Percentiles rank a stretch among this genome's conserved stretches.
phyloP scores from a whole-genome alignment of 1,284 basidiomycete genomes.

The Cronartium ribicola region DNA sequence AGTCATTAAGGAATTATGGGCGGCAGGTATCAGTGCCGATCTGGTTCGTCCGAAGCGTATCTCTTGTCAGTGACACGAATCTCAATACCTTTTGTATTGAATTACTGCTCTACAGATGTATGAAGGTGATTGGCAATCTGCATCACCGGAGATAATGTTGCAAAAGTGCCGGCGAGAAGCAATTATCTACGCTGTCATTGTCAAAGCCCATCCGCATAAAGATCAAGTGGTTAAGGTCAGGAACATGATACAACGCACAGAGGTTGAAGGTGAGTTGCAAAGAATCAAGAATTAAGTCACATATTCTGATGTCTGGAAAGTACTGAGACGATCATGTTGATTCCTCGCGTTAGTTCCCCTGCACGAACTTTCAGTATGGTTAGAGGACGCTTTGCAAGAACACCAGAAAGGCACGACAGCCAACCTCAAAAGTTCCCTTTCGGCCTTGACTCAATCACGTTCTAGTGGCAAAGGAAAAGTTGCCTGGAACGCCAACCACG shows the following conservation, averaged over 20 bases:
- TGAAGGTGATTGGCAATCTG: slow-evolving; percentile 24
- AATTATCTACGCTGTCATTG: slow-evolving; percentile 36
- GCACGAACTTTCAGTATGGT: slow-evolving; percentile 24
- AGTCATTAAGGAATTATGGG: slow-evolving; percentile 71
- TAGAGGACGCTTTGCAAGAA: slow-evolving; percentile 32
- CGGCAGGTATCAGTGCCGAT: slow-evolving; percentile 74
- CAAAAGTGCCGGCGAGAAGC: slow-evolving; percentile 37
- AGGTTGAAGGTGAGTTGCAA: slow-evolving; percentile 22
- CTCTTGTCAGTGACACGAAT: no score
- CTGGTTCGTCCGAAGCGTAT: slow-evolving; percentile 64
- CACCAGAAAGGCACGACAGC: slow-evolving; percentile 13
- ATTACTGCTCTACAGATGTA: slow-evolving; percentile 13
- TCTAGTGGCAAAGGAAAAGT: slow-evolving; percentile 20
- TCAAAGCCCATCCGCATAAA: slow-evolving; percentile 39
- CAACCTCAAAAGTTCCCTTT: slow-evolving; percentile 13
- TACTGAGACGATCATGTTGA: no score
- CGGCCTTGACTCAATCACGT: neutral
- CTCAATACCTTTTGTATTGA: neutral
- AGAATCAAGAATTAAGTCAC: neutral
- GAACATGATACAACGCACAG: slow-evolving; percentile 30
- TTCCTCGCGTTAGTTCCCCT: slow-evolving; percentile 11
- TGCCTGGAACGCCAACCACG: slow-evolving; percentile 3
- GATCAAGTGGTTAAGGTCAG: slow-evolving; percentile 34
- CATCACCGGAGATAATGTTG: slow-evolving; percentile 25
- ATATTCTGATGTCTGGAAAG: neutral